These are phyloP conservation scores for Mortierella sp. DNA, from an alignment of 371 early-diverging fungal species.

Conservation along the genomic window DNA sequence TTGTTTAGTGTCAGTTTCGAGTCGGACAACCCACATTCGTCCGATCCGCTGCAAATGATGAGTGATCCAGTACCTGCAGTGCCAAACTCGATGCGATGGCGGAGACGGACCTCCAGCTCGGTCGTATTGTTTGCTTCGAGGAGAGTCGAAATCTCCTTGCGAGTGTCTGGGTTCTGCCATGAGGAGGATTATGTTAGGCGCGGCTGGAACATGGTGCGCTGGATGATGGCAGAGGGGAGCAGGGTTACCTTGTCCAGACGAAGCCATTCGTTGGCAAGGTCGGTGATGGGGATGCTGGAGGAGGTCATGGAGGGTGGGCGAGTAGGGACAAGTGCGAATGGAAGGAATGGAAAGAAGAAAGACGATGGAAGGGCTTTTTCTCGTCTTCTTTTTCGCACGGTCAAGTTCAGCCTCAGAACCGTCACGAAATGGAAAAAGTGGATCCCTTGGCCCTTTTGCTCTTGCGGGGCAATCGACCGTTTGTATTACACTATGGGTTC, in stretches of 20 bases:
- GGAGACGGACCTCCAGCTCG: slow-evolving; percentile 75
- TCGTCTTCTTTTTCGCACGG: neutral
- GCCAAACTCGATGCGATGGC: slow-evolving; percentile 86
- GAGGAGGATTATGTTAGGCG: neutral
- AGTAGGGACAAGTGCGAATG: neutral
- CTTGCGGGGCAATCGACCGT: no score
- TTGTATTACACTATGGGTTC: no score
- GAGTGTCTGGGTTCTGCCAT: slow-evolving; percentile 76
- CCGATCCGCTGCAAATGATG: no score
- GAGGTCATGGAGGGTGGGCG: slow-evolving; percentile 10
- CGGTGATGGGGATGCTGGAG: slow-evolving; percentile 34
- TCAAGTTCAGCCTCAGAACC: neutral
- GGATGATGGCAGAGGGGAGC: no score
- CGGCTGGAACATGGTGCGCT: no score
- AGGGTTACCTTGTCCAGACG: slow-evolving; percentile 76
- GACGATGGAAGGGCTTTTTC: no score
- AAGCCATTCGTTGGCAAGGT: slow-evolving; percentile 69
- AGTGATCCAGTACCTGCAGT: slow-evolving; percentile 74
- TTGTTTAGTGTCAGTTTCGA: no score
- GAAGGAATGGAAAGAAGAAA: neutral
- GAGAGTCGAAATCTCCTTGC: slow-evolving; percentile 68
- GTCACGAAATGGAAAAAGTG: no score
- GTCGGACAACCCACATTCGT: no score
- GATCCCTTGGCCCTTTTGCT: no score
- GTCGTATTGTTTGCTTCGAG: slow-evolving; percentile 61